phyloP scores from a whole-genome alignment of 768 basidiomycete species.

The Asterophora lycoperdoides region DNA sequence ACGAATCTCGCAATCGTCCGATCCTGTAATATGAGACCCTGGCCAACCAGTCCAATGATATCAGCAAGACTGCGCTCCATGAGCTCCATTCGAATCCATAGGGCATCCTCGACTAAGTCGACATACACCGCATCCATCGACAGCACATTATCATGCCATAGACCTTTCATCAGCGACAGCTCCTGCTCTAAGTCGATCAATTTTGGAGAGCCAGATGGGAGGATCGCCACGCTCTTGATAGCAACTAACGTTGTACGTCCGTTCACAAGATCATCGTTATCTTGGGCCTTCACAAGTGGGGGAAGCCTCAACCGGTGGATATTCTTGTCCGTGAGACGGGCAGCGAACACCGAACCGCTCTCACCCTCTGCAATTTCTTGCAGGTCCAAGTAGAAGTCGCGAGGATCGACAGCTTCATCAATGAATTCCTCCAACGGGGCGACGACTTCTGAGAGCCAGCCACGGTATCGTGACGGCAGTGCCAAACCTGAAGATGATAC shows the following conservation, averaged over 20 bases:
- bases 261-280: constrained; percentile 31
- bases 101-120: constrained; percentile 54
- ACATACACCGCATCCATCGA: constrained; percentile 69
- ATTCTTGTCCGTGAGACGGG: constrained; percentile 30
- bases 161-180: constrained; percentile 49
- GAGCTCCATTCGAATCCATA: constrained; percentile 89
- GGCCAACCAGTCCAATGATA: constrained; percentile 57
- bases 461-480: constrained; percentile 47
- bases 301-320: constrained; percentile 37
- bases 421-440: constrained; percentile 60
- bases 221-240: constrained; percentile 67
- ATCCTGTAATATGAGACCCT: constrained; percentile 65
- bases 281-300: constrained; percentile 33
- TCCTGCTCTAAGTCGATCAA: constrained; percentile 60
- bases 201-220: constrained; percentile 57
- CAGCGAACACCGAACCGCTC: constrained; percentile 64
- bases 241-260: constrained; percentile 52
- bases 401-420: constrained; percentile 57
- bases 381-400: constrained; percentile 59
- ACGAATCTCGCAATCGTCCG: constrained; percentile 69
- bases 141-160: constrained; percentile 61
- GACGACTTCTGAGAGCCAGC: constrained; percentile 60
- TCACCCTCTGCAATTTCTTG: constrained; percentile 83
- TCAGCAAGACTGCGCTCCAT: constrained; percentile 89
- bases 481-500: constrained; percentile 29